Percentiles rank a stretch among this genome's conserved stretches.
phyloP scores from a whole-genome alignment of 2,329 filamentous ascomycete genomes.

The Ophiostoma himal-ulmi region DNA sequence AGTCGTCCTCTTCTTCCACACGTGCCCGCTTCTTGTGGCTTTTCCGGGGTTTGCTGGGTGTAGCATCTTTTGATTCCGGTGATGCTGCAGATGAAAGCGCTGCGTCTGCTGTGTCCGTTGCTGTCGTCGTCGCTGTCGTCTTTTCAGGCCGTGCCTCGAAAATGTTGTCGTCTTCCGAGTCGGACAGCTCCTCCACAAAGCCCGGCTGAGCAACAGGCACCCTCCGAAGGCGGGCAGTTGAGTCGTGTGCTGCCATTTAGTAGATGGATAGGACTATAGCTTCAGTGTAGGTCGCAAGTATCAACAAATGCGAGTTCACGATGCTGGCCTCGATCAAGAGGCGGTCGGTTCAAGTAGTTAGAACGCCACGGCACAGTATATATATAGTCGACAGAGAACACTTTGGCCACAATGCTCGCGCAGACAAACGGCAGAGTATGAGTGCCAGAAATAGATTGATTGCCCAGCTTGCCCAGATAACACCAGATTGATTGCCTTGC shows the following conservation, averaged over 20 bases:
- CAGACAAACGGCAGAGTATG: background rate
- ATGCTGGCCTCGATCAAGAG: background rate
- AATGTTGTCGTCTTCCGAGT: slow-evolving; percentile 12
- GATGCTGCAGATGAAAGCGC: background rate
- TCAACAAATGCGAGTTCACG: background rate
- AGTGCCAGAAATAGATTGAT: slow-evolving; percentile 19
- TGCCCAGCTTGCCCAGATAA: background rate
- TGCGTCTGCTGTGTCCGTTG: background rate
- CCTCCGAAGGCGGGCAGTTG: background rate
- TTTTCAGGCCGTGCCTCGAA: background rate
- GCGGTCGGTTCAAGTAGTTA: background rate
- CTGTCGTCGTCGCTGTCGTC: background rate
- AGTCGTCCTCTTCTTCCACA: slow-evolving; percentile 58
- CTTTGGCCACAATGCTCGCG: background rate
- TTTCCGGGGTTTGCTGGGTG: background rate
- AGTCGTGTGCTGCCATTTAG: slow-evolving; percentile 5
- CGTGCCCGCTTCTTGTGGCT: slow-evolving; percentile 26
- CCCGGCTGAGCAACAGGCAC: background rate
- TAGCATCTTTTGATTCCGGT: background rate
- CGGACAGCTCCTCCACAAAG: slow-evolving; percentile 14
- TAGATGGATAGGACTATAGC: background rate
- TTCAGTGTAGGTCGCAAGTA: background rate
- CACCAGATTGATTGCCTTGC: background rate
- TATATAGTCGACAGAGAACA: background rate
- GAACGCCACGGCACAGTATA: background rate